Conservation (phyloP, 1,139 yeast species). For the Geotrichum klebahnii region DNA sequence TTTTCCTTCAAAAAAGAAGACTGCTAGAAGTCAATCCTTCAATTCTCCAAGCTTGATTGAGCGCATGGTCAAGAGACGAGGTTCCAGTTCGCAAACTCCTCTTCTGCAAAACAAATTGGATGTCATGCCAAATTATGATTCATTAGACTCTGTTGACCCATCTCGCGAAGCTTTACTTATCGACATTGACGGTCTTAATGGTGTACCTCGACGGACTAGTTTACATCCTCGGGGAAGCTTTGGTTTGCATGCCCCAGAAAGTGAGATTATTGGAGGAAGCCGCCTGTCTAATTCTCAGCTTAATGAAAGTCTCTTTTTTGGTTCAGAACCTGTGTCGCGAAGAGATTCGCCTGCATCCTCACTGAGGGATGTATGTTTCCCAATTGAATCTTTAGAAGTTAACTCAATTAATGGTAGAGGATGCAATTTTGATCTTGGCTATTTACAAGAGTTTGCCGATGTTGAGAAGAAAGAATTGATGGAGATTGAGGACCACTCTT, state of each 20-base stretch:
- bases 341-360: conserved; percentile 68
- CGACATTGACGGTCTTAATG: conserved; percentile 9
- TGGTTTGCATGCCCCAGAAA: not conserved
- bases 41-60: conserved; percentile 9
- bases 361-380: conserved; percentile 84
- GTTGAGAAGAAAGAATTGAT: conserved; percentile 54
- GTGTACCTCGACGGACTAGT: not conserved
- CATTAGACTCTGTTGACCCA: not conserved
- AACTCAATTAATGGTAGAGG: conserved; percentile 38
- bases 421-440: conserved; percentile 67
- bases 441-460: conserved; percentile 69
- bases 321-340: conserved; percentile 69
- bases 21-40: conserved; percentile 5
- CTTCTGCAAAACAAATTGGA: conserved; percentile 7
- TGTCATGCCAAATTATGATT: conserved; percentile 11
- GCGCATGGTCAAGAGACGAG: not conserved
- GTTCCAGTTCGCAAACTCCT: conserved; percentile 6
- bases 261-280: not conserved
- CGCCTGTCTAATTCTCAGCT: too few species aligned
- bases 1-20: not conserved
- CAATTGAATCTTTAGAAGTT: conserved; percentile 52
- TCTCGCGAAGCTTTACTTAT: conserved; percentile 6
- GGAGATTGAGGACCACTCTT: conserved; percentile 44
- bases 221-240: not conserved
- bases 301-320: conserved; percentile 15